Evolutionary conservation across 164 flowering plant genomes (phyloP).

Genomic region (Litsea cubeba): DNA sequence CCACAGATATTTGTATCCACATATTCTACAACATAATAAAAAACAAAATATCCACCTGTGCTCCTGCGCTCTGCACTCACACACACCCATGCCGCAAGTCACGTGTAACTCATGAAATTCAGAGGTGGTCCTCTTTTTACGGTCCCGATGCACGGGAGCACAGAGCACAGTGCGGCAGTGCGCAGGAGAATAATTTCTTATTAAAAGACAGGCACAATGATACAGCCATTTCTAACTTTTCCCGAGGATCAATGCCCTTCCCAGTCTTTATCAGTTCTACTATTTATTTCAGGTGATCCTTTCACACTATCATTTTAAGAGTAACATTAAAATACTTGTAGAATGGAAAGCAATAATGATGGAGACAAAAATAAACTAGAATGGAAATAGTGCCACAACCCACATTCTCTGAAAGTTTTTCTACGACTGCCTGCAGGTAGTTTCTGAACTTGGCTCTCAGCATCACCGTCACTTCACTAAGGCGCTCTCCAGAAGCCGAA

Average conservation of each 20-base stretch:
- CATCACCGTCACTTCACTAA: constrained; percentile 90
- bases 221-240: neutral
- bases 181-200: no score
- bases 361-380: neutral
- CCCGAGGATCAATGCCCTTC: neutral
- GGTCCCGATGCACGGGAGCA: no score
- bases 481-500: constrained; percentile 74
- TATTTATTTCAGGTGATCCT: neutral
- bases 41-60: neutral
- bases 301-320: neutral
- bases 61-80: neutral
- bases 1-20: no score
- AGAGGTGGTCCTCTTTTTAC: no score
- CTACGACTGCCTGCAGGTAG: constrained; percentile 81
- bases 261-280: neutral
- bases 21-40: neutral
- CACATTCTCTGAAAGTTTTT: constrained; percentile 87
- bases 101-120: no score
- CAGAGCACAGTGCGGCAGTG: no score
- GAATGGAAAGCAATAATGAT: neutral
- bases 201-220: no score
- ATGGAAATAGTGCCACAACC: constrained; percentile 16
- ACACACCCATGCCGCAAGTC: neutral
- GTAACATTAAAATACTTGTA: neutral
- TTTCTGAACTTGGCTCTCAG: constrained; percentile 86